Percentiles rank a stretch among this genome's conserved stretches.
These are phyloP conservation scores for Cairneyella variabilis DNA, from an alignment of 495 filamentous ascomycete genomes.

Conservation along the genomic window DNA sequence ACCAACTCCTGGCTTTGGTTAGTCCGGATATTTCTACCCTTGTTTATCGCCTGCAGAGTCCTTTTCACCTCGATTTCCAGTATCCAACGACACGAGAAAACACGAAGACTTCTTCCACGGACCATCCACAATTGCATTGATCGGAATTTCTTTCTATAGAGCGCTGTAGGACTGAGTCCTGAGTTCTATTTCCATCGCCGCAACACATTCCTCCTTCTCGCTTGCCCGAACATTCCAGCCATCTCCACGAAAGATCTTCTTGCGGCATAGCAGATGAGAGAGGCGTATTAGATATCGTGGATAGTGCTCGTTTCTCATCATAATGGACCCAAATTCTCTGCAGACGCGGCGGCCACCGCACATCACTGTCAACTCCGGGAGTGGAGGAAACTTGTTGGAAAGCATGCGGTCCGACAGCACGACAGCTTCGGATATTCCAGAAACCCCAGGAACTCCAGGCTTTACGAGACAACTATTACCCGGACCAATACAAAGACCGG, in stretches of 20 bases:
- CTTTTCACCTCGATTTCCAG: too few species aligned
- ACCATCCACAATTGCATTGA: too few species aligned
- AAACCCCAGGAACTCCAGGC: slow-evolving; percentile 16
- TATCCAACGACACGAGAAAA: too few species aligned
- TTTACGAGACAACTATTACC: slow-evolving; percentile 23
- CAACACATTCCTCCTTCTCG: background rate
- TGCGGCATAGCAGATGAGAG: slow-evolving; percentile 12
- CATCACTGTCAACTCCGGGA: slow-evolving; percentile 28
- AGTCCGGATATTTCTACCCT: too few species aligned
- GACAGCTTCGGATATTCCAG: too few species aligned
- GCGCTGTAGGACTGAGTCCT: background rate
- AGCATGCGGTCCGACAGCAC: slow-evolving; percentile 14
- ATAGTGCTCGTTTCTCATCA: background rate
- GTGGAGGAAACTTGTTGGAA: slow-evolving; percentile 23
- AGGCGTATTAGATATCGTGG: background rate
- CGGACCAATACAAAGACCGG: background rate
- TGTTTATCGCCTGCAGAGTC: too few species aligned
- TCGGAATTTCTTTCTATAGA: background rate
- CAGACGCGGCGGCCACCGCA: slow-evolving; percentile 20
- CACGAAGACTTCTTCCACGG: too few species aligned
- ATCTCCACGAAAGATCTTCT: background rate
- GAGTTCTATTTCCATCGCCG: background rate
- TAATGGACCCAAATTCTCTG: slow-evolving; percentile 9
- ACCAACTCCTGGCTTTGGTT: too few species aligned
- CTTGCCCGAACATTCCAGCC: slow-evolving; percentile 1